A percentile compares a stretch with the other conserved stretches of the same genome.
Conservation (phyloP, 306 rosid genomes). For the Boehmeria nivea region DNA sequence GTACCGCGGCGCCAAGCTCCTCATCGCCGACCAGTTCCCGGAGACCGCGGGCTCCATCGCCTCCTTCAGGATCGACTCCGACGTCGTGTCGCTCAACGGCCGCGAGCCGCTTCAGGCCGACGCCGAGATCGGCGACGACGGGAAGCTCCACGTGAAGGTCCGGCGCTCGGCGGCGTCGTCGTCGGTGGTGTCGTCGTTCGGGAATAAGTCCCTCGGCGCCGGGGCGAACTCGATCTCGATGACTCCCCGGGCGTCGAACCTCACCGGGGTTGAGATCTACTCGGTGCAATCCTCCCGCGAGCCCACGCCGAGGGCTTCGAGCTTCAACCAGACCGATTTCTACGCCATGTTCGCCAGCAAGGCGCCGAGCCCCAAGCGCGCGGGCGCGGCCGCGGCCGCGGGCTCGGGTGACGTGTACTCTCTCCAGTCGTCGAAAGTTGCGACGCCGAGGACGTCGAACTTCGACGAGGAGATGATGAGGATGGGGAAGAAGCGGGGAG, state of each 20-base stretch:
- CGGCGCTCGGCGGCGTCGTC: constrained; percentile 54
- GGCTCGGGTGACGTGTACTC: constrained; percentile 66
- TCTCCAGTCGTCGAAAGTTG: constrained; percentile 63
- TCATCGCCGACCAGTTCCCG: constrained; percentile 73
- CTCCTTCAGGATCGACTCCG: constrained; percentile 66
- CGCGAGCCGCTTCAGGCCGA: constrained; percentile 63
- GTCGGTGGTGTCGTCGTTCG: constrained; percentile 65
- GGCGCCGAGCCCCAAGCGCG: constrained; percentile 80
- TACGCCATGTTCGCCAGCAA: constrained; percentile 84
- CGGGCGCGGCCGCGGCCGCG: too few species aligned
- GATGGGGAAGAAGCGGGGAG: constrained; percentile 47
- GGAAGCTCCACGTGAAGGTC: constrained; percentile 70
- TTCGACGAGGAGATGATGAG: constrained; percentile 68
- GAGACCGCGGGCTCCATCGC: constrained; percentile 78
- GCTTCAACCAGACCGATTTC: constrained; percentile 74
- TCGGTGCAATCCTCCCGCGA: constrained; percentile 79
- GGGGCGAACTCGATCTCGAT: constrained; percentile 48
- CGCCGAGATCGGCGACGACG: constrained; percentile 78
- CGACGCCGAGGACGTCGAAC: constrained; percentile 65
- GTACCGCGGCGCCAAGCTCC: constrained; percentile 71
- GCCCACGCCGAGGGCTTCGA: constrained; percentile 80
- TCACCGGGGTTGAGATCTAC: constrained; percentile 81
- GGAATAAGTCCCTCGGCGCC: constrained; percentile 55
- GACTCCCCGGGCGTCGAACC: constrained; percentile 79
- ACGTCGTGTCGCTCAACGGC: constrained; percentile 69